phyloP scores from a whole-genome alignment of 352 stramenopile species.

The Phytophthora pinifolia region DNA sequence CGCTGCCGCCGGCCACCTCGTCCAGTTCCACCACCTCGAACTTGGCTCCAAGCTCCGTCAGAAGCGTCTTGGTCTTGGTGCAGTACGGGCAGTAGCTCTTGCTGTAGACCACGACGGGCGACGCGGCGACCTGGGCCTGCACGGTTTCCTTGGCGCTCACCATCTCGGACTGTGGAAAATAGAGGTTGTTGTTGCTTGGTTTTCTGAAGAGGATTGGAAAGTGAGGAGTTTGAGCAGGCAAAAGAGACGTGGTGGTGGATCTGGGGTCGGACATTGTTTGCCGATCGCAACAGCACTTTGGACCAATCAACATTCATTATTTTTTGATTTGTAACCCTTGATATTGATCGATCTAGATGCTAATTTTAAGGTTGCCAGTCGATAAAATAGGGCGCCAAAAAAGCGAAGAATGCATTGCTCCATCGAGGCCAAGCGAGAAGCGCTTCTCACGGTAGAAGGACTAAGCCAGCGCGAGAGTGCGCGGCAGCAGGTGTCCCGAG shows the following conservation, averaged over 20 bases:
- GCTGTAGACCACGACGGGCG: slow-evolving; percentile 80
- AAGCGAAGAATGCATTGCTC: slow-evolving; percentile 7
- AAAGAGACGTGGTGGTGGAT: too few species aligned
- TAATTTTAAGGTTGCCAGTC: not conserved
- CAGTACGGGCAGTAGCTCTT: slow-evolving; percentile 96
- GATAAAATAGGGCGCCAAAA: slow-evolving; percentile 7
- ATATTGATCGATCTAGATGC: too few species aligned
- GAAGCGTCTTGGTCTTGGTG: slow-evolving; percentile 62
- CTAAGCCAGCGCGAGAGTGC: slow-evolving; percentile 7
- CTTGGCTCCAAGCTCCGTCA: slow-evolving; percentile 44
- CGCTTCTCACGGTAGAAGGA: not conserved
- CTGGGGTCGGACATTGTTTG: too few species aligned
- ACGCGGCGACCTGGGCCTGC: slow-evolving; percentile 43
- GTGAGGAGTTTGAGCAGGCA: too few species aligned
- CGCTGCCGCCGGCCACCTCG: slow-evolving; percentile 41
- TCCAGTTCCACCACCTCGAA: slow-evolving; percentile 62
- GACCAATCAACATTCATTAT: too few species aligned
- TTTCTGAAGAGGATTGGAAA: too few species aligned
- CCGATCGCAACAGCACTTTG: too few species aligned
- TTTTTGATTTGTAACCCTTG: too few species aligned
- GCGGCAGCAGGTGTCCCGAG: not conserved
- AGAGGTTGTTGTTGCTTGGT: too few species aligned
- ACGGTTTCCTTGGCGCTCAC: slow-evolving; percentile 54
- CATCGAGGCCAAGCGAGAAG: slow-evolving; percentile 3
- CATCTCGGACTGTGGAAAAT: slow-evolving; percentile 28